Base-by-base conservation (phyloP, 352 stramenopile species). In the Globisporangium acanthophoron region DNA sequence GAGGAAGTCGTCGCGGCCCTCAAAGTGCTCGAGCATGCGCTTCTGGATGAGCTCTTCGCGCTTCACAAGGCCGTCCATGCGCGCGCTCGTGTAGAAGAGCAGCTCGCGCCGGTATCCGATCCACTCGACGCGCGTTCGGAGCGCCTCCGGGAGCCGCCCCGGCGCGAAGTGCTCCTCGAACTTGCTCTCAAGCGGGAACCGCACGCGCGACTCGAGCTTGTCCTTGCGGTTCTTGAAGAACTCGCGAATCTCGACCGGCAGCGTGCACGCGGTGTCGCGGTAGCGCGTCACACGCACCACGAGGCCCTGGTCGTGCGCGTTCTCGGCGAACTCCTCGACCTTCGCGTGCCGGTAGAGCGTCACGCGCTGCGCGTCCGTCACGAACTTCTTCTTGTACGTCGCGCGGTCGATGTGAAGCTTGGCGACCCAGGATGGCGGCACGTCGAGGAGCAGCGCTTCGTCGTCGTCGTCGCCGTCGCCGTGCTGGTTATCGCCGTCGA, bases 271-370 rank as follows among this genome's bases (percentile, higher is more conserved):
- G 2, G 62, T 59, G 61, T 98, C 90, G 21, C 74, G 76, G 63
- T 87, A 98, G 9, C 88, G 31, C 8, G 90, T 96, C 24, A 98
- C 64, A 7, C 91, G 83, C 29, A 78, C 59, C 13, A 95, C 76
- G 21, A 98, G 70, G 0, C 92, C 92, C 62, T 98, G 82, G 24
- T 86, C 75, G 61, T 99, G 87, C 11, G 69, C 74, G 49, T 86
- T 83, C 27, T 96, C 80, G 7, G 92, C 92, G 63, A 98, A 98
- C 47, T 98, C 84, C 61, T 98, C 93, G 11, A 98, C 71, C 61
- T 98, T 98, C 27, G 88, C 70, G 48, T 88, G 79, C 8, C 80
- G 54, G 54, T 96, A 97, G n/a, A 97, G 80, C 35, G 96, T 89
- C 16, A 91, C 91, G 27, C 89, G 80, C 62, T 90, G 81, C 5